A percentile compares a stretch with the other conserved stretches of the same genome.
Conservation (phyloP, 148 eudicot genomes). For the Camellia lanceoleosa region DNA sequence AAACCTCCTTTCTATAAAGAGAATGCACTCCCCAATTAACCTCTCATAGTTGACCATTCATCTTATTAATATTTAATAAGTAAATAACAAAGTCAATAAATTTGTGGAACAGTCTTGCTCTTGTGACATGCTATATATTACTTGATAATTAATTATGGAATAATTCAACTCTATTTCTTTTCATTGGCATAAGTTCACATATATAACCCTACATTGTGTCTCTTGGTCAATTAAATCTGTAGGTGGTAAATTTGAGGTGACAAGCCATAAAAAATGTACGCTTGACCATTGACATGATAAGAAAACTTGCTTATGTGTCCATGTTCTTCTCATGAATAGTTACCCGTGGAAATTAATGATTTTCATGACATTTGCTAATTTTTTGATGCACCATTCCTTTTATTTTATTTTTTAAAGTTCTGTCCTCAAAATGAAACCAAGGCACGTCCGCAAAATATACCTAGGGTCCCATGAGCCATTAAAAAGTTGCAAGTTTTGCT, state of each 20-base stretch:
- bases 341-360: too few relatives aligned
- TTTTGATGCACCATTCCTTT: too few relatives aligned
- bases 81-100: neutral
- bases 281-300: neutral
- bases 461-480: neutral
- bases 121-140: too few relatives aligned
- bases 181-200: neutral
- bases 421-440: neutral
- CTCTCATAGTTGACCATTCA: neutral
- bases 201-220: neutral
- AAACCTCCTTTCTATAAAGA: neutral
- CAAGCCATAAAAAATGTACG: neutral
- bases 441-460: neutral
- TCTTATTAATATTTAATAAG: neutral
- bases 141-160: neutral
- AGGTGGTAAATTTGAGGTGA: neutral
- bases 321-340: too few relatives aligned
- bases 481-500: too few relatives aligned
- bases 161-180: too few relatives aligned
- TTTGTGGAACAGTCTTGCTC: neutral
- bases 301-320: neutral
- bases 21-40: neutral
- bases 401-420: neutral
- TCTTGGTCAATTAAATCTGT: neutral
- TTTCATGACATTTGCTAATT: too few relatives aligned